Percentiles rank a stretch among this genome's conserved stretches.
Evolutionary conservation across 768 basidiomycete genomes (phyloP).

Genomic region (Solioccasus polychromus): DNA sequence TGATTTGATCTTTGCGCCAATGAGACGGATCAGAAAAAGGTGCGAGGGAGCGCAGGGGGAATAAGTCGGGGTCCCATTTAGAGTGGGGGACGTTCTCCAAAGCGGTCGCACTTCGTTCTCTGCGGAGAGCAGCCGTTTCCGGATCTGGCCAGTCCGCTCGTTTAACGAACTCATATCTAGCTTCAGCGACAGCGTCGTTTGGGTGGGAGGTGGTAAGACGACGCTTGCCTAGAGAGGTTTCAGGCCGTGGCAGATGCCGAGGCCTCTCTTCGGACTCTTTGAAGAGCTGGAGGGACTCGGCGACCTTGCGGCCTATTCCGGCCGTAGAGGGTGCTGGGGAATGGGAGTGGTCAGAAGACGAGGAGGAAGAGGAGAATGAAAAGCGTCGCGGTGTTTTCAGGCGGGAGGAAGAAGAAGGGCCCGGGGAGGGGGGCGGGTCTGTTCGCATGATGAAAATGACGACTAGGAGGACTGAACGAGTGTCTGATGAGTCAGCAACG

Average conservation of each 20-base stretch:
- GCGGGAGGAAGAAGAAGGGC: slow-evolving; percentile 31
- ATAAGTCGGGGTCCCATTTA: slow-evolving; percentile 24
- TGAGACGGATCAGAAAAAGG: slow-evolving; percentile 47
- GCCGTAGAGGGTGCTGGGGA: slow-evolving; percentile 15
- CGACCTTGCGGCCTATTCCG: slow-evolving; percentile 79
- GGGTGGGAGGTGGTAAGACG: slow-evolving; percentile 37
- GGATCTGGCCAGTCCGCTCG: slow-evolving; percentile 84
- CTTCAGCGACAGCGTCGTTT: slow-evolving; percentile 55
- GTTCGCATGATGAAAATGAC: slow-evolving; percentile 35
- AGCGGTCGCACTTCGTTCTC: slow-evolving; percentile 64
- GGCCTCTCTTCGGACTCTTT: slow-evolving; percentile 59
- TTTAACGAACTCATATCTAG: slow-evolving; percentile 79
- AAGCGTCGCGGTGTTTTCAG: slow-evolving; percentile 36
- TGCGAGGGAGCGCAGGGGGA: slow-evolving; percentile 32
- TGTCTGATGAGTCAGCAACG: slow-evolving; percentile 33
- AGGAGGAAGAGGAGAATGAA: slow-evolving; percentile 26
- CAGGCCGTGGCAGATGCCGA: slow-evolving; percentile 23
- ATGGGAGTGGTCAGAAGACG: slow-evolving; percentile 1
- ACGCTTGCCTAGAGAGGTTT: slow-evolving; percentile 27
- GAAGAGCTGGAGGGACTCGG: slow-evolving; percentile 78
- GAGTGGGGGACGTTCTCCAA: slow-evolving; percentile 45
- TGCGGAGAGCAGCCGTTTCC: slow-evolving; percentile 64
- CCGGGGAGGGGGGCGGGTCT: slow-evolving; percentile 31
- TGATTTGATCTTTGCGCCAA: slow-evolving; percentile 52
- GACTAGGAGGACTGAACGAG: slow-evolving; percentile 23